Conservation (phyloP, 805 yeast species). For the Myxozyma geophila region DNA sequence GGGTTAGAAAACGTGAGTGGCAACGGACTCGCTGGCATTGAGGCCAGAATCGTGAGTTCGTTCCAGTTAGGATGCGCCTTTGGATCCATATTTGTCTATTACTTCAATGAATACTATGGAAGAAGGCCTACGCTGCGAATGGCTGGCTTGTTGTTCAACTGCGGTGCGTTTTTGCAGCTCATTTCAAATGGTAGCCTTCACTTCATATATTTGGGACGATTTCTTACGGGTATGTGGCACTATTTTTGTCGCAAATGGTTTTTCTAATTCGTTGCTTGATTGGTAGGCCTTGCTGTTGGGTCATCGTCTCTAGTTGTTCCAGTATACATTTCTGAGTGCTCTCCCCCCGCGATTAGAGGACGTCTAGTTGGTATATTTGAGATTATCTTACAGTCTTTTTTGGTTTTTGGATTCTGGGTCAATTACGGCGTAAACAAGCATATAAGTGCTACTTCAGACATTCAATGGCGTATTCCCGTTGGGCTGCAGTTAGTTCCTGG, state of each 20-base stretch:
- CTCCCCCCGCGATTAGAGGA: conserved; percentile 65
- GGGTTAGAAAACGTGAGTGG: conserved; percentile 46
- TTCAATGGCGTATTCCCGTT: conserved; percentile 69
- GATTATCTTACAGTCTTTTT: conserved; percentile 65
- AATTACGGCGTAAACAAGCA: conserved; percentile 53
- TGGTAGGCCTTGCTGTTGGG: conserved; percentile 57
- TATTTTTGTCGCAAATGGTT: background rate
- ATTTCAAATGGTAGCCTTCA: conserved; percentile 77
- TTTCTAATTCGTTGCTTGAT: too few relatives aligned
- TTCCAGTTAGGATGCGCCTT: conserved; percentile 37
- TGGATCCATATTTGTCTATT: conserved; percentile 55
- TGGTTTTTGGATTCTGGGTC: conserved; percentile 61
- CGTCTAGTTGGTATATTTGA: conserved; percentile 63
- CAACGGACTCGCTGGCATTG: conserved; percentile 19
- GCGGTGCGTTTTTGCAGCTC: conserved; percentile 83
- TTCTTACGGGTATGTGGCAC: conserved; percentile 57
- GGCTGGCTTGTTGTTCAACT: conserved; percentile 58
- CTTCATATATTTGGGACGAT: conserved; percentile 65
- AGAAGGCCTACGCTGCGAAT: conserved; percentile 40
- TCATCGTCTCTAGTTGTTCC: conserved; percentile 69
- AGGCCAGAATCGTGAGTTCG: conserved; percentile 19
- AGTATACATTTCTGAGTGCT: conserved; percentile 65
- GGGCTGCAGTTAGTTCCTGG: conserved; percentile 60
- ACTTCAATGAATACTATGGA: conserved; percentile 20
- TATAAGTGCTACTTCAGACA: conserved; percentile 59